phyloP scores from a whole-genome alignment of 208 protist genomes.

The Ichthyophonus hoferi region DNA sequence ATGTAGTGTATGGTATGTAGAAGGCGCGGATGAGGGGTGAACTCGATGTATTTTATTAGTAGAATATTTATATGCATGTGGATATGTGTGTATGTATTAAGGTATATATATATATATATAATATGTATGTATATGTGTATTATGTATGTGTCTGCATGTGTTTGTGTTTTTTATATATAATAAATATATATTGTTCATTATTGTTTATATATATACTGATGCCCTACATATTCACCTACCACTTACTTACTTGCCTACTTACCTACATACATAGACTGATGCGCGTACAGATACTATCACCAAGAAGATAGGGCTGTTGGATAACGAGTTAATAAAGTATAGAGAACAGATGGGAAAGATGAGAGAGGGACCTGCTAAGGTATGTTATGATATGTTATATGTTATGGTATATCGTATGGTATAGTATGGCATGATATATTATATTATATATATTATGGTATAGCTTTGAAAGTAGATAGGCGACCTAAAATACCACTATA shows the following conservation, averaged over 20 bases:
- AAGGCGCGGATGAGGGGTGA: background rate
- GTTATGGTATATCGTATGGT: background rate
- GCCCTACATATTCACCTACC: background rate
- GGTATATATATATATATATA: background rate
- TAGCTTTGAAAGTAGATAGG: background rate
- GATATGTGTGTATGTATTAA: background rate
- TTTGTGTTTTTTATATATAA: background rate
- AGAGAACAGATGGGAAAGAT: constrained; percentile 53
- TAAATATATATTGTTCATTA: background rate
- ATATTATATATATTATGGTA: background rate
- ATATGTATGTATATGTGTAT: background rate
- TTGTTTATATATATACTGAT: background rate
- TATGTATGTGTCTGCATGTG: background rate
- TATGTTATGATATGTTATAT: background rate
- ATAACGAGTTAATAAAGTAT: constrained; percentile 56
- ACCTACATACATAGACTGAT: constrained; percentile 54
- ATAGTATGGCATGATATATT: background rate
- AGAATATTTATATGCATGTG: background rate
- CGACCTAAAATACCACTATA: background rate
- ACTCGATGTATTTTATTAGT: background rate
- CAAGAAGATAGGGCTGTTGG: constrained; percentile 59
- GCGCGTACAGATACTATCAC: constrained; percentile 46
- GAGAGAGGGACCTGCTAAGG: constrained; percentile 50
- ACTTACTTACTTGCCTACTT: background rate
- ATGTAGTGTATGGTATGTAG: background rate